Base-by-base conservation (phyloP, 2,329 filamentous ascomycete genomes). In the Waltergamsia citrina region DNA sequence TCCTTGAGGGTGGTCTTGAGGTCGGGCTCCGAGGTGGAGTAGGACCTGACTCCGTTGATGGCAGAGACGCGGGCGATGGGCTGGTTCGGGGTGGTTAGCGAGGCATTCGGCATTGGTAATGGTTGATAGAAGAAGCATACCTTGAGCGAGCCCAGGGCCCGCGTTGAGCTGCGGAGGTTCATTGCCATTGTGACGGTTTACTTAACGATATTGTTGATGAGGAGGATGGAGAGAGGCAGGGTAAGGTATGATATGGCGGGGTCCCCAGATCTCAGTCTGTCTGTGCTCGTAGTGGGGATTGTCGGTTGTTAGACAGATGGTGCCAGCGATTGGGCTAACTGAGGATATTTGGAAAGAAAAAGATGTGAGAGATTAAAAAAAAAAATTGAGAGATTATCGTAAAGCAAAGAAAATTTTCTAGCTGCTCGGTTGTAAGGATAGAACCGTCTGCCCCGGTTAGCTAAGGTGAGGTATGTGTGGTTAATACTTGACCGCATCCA, bases 1-100 rank as follows among this genome's bases (percentile, higher is more conserved):
- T 79, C 76, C 50, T 78, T 82, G 45, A 98, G 77, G 11, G 85
- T 85, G 34, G 84, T 69, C 65, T 96, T 98, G 52, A 98, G 78
- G 54, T 90, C 84, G 38, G 84, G 85, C 59, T 96, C 90, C 38
- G 84, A 71, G 28, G 84, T 77, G 43, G 82, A 77, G 64, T 87
- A 88, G 56, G 58, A 66, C 51, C 81, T 70, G 31, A 49, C 47
- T 36, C 58, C 52, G 38, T 42, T 34, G 33, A 51, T 31, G 37
- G 46, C 42, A n/a, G n/a, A n/a, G 37, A 45, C 53, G 33, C 55
- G 54, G 35, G 54, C 42, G 37, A 49, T 41, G 42, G 52, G 48
- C 52, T 58, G 33, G 32, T 7, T 12, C 19, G 20, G 27, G 18
- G 6, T 7, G 18, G 33, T 36, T 37, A 37, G 15, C n/a, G n/a